Percentiles rank a stretch among this genome's conserved stretches.
phyloP scores from a whole-genome alignment of 1,139 yeast species.

The Spathaspora sp. region DNA sequence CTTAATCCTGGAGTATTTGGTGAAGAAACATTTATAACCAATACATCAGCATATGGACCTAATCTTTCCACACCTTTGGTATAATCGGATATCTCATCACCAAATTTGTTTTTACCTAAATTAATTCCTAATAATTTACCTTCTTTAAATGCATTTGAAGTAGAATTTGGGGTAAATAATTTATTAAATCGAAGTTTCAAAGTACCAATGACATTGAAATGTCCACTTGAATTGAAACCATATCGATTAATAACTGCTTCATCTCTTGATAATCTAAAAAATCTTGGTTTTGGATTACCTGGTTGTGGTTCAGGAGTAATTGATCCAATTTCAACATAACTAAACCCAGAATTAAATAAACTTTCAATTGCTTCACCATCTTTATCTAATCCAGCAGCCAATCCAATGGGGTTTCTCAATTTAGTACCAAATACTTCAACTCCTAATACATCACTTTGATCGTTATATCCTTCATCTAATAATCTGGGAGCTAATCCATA shows the following conservation, averaged over 20 bases:
- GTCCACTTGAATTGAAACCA: constrained; percentile 94
- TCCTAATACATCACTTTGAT: constrained; percentile 52
- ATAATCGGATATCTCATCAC: constrained; percentile 87
- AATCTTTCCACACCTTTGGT: constrained; percentile 78
- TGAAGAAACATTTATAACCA: constrained; percentile 90
- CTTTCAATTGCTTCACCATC: constrained; percentile 93
- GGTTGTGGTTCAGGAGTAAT: constrained; percentile 92
- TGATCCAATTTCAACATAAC: constrained; percentile 91
- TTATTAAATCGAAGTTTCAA: constrained; percentile 60
- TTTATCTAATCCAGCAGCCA: constrained; percentile 96
- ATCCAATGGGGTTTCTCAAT: constrained; percentile 77
- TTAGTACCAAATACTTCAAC: constrained; percentile 65
- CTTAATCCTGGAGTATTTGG: constrained; percentile 97
- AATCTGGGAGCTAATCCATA: constrained; percentile 67
- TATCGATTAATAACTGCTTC: constrained; percentile 91
- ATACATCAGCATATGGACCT: constrained; percentile 83
- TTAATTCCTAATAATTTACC: constrained; percentile 77
- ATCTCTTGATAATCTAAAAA: constrained; percentile 81
- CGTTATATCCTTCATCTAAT: constrained; percentile 43
- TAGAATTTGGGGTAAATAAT: constrained; percentile 25
- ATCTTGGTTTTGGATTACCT: constrained; percentile 89
- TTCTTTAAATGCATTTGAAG: constrained; percentile 57
- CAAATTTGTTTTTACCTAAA: constrained; percentile 87
- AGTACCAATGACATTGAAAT: constrained; percentile 65
- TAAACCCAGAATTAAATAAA: constrained; percentile 74